phyloP scores from a whole-genome alignment of 2,329 filamentous ascomycete species.

The Byssothecium circinans region DNA sequence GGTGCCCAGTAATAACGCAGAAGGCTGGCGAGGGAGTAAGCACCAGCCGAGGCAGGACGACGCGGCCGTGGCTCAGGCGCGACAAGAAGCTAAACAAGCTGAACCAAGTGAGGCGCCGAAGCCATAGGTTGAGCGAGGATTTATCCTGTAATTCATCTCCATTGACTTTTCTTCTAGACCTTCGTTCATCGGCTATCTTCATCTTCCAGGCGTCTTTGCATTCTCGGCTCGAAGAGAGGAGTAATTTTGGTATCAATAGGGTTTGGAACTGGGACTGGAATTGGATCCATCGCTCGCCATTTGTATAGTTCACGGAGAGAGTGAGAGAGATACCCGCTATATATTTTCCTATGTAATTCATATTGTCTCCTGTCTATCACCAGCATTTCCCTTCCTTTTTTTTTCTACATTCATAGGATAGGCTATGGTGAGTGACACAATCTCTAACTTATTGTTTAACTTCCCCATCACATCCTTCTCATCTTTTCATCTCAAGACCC shows the following conservation, averaged over 20 bases:
- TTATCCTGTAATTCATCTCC: too few relatives aligned
- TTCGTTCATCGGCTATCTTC: too few relatives aligned
- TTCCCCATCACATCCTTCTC: too few relatives aligned
- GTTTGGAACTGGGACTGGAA: too few relatives aligned
- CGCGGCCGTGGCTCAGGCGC: slow-evolving; percentile 10
- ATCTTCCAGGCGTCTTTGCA: too few relatives aligned
- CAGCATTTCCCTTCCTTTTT: not conserved
- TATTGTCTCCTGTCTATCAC: not conserved
- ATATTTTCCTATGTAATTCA: not conserved
- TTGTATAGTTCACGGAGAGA: not conserved
- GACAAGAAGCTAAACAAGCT: slow-evolving; percentile 6
- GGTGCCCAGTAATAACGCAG: slow-evolving; percentile 22
- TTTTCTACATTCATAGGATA: not conserved
- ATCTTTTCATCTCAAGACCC: too few relatives aligned
- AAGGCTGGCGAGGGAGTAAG: slow-evolving; percentile 26
- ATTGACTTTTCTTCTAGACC: too few relatives aligned
- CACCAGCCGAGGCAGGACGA: slow-evolving; percentile 21
- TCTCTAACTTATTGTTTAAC: not conserved
- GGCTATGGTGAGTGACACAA: not conserved
- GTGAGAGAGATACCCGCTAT: not conserved
- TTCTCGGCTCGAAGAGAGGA: too few relatives aligned
- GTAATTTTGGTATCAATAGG: too few relatives aligned
- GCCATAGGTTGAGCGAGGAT: too few relatives aligned
- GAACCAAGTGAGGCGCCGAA: not conserved
- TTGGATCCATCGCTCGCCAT: not conserved